Percentiles rank a stretch among this genome's conserved stretches.
phyloP scores from a whole-genome alignment of 192 early-diverging fungal genomes.

The Rhizophagus prolifer region DNA sequence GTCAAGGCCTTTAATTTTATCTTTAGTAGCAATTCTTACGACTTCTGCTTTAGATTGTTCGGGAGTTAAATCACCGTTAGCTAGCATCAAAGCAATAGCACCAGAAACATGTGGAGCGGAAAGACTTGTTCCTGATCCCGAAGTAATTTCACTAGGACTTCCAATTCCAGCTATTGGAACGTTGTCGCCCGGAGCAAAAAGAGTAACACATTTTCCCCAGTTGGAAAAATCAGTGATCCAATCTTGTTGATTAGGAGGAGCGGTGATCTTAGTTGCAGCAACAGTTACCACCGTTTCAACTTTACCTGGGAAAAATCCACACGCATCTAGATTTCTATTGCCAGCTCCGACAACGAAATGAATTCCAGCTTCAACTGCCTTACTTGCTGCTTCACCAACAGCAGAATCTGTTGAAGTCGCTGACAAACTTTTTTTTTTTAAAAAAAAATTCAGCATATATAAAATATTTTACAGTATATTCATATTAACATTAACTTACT shows the following conservation, averaged over 20 bases:
- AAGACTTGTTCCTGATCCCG: slow-evolving; percentile 61
- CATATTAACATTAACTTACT: slow-evolving; percentile 32
- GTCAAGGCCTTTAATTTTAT: neutral
- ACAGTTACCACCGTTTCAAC: slow-evolving; percentile 45
- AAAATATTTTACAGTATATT: slow-evolving; percentile 61
- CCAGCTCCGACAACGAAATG: slow-evolving; percentile 61
- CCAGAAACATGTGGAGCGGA: slow-evolving; percentile 59
- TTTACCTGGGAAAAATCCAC: slow-evolving; percentile 52
- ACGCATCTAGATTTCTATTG: slow-evolving; percentile 56
- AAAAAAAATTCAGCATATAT: slow-evolving; percentile 49
- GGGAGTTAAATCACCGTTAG: neutral
- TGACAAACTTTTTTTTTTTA: slow-evolving; percentile 15
- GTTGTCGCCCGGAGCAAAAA: slow-evolving; percentile 61
- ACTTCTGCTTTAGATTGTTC: neutral
- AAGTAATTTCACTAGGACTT: slow-evolving; percentile 29
- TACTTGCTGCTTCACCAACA: slow-evolving; percentile 19
- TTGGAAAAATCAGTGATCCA: slow-evolving; percentile 48
- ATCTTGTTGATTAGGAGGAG: slow-evolving; percentile 33
- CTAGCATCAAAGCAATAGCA: slow-evolving; percentile 41
- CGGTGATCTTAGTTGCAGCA: slow-evolving; percentile 34
- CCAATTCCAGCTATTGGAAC: slow-evolving; percentile 52
- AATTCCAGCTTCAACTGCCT: slow-evolving; percentile 36
- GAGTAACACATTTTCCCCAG: slow-evolving; percentile 56
- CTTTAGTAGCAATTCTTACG: neutral
- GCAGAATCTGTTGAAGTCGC: neutral